Percentiles rank a stretch among this genome's conserved stretches.
Evolutionary conservation across 805 yeast species (phyloP).

Genomic region (Hanseniaspora lindneri): DNA sequence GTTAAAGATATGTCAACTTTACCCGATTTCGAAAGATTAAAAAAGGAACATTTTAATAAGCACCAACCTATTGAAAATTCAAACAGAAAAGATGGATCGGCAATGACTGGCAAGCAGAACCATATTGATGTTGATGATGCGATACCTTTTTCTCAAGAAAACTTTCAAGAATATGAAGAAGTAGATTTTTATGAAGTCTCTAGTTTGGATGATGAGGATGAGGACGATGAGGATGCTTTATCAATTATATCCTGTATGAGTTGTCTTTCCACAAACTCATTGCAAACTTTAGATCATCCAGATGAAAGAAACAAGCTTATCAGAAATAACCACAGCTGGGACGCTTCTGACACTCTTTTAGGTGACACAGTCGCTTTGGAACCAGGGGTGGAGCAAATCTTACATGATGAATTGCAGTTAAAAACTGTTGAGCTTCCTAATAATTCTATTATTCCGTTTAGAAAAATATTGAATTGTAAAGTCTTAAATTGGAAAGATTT

Average conservation of each 20-base stretch:
- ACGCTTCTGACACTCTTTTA: not conserved
- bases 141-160: not conserved
- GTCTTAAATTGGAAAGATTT: constrained; percentile 6
- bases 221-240: constrained; percentile 23
- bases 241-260: constrained; percentile 31
- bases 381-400: constrained; percentile 5
- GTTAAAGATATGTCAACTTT: constrained; percentile 12
- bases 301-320: constrained; percentile 9
- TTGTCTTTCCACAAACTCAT: constrained; percentile 23
- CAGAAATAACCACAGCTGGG: not conserved
- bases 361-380: constrained; percentile 14
- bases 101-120: not conserved
- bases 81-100: too few species aligned
- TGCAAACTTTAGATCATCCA: constrained; percentile 12
- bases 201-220: constrained; percentile 1
- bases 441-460: constrained; percentile 28
- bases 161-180: constrained; percentile 7
- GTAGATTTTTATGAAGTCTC: not conserved
- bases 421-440: constrained; percentile 26
- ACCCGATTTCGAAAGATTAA: constrained; percentile 8
- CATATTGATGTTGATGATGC: not conserved
- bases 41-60: constrained; percentile 10
- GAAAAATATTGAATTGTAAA: constrained; percentile 25
- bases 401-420: constrained; percentile 6
- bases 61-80: not conserved